Base-by-base conservation (phyloP, 2,329 filamentous ascomycete species). In the Chalara sp. region DNA sequence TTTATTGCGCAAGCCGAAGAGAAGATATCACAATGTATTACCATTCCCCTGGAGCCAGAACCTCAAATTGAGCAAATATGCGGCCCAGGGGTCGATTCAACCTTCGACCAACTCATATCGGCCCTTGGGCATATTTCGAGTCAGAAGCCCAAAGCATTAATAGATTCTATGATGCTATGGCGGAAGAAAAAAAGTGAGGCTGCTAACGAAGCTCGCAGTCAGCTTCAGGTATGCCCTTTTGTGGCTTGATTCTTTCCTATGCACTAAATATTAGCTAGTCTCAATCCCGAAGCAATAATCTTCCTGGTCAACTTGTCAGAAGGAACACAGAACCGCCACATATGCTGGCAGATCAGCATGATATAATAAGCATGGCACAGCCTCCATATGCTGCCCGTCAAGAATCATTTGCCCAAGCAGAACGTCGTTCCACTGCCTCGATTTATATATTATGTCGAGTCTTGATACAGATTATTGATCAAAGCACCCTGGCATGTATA, bases 81-180 rank as follows among this genome's bases (percentile, higher is more conserved):
- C 69, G 95, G 93, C 1, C 86, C 87, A 40, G 90, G 91, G 12
- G 87, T 87, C 40, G 93, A 99, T 66, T 79, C 85, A 1, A 83
- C 81, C 8, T 99, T 99, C 65, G 93, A 99, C 68, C 92, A 97
- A 70, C 81, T 96, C 61, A 95, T 99, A 57, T 83, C 85, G 31
- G 93, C 95, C 12, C 76, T 99, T 39, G 93, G 93, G 4, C 92
- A 97, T 66, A 96, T 99, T 63, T 89, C 92, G 48, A 87, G 89
- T 53, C 87, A 91, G 58, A 95, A 95, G 65, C 95, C 95, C 5
- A 97, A 95, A 66, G 88, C 90, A 5, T 72, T 99, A 47, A 96
- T 99, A 62, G 93, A 99, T 68, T 91, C 89, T 21, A 90, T 99
- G 67, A 99, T 99, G 89, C 79, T 95, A 32, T 99, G 93, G 93